Percentiles rank a stretch among this genome's conserved stretches.
phyloP scores from a whole-genome alignment of 2,329 filamentous ascomycete species.

The Sporothrix inflata region DNA sequence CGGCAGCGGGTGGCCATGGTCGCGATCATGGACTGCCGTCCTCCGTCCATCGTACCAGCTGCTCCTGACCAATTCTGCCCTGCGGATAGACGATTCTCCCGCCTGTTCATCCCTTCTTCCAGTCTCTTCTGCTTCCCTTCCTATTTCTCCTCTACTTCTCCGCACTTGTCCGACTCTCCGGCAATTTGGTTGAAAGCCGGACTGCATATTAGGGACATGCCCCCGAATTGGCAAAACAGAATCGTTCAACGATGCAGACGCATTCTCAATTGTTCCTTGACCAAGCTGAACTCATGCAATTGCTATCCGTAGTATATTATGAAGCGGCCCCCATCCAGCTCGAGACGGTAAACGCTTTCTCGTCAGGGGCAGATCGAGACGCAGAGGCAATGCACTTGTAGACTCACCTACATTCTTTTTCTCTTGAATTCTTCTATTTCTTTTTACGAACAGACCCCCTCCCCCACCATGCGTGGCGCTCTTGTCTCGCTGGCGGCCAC shows the following conservation, averaged over 20 bases:
- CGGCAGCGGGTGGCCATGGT: background rate
- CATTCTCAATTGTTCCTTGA: background rate
- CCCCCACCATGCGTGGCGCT: slow-evolving; percentile 18
- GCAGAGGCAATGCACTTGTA: no score
- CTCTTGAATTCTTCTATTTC: no score
- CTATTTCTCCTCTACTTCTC: background rate
- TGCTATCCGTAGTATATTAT: background rate
- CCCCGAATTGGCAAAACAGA: slow-evolving; percentile 13
- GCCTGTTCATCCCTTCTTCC: background rate
- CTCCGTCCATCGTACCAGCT: background rate
- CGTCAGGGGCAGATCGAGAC: background rate
- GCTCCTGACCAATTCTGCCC: background rate
- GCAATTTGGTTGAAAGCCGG: slow-evolving; percentile 25
- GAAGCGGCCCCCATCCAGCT: background rate
- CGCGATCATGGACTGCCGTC: background rate
- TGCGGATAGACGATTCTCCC: background rate
- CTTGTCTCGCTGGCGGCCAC: slow-evolving; percentile 16
- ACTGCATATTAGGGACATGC: background rate
- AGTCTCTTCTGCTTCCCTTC: background rate
- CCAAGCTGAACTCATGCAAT: background rate
- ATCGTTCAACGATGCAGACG: background rate
- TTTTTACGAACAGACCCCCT: no score
- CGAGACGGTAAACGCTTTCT: background rate
- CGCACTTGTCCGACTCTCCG: background rate
- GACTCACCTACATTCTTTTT: background rate